phyloP scores from a whole-genome alignment of 495 filamentous ascomycete genomes.

The Xylaria venustula region DNA sequence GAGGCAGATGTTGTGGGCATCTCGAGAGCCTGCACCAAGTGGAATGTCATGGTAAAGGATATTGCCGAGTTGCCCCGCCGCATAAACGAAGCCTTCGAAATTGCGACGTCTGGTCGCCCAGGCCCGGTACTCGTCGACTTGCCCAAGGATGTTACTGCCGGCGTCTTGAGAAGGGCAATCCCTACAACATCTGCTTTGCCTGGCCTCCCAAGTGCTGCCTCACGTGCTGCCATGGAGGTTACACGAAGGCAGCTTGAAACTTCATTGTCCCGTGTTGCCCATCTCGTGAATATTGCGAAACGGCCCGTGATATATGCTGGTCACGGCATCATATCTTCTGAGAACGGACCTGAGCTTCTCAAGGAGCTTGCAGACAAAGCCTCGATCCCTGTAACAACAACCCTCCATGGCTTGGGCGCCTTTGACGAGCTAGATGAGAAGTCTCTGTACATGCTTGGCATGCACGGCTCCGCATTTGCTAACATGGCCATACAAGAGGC shows the following conservation, averaged over 20 bases:
- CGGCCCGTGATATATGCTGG: constrained; percentile 77
- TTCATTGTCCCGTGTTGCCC: constrained; percentile 62
- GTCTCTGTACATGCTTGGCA: constrained; percentile 78
- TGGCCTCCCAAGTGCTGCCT: constrained; percentile 66
- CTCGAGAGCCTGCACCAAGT: constrained; percentile 76
- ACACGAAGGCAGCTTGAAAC: constrained; percentile 57
- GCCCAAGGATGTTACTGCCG: constrained; percentile 75
- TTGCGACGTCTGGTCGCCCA: constrained; percentile 71
- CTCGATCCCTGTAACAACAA: constrained; percentile 74
- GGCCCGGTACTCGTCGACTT: constrained; percentile 80
- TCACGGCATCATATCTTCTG: constrained; percentile 62
- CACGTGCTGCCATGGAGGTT: constrained; percentile 59
- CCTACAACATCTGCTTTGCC: constrained; percentile 64
- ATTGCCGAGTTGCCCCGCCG: constrained; percentile 72
- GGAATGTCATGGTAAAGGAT: constrained; percentile 83
- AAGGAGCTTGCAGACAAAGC: constrained; percentile 69
- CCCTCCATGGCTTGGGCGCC: constrained; percentile 73
- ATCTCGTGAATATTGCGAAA: constrained; percentile 70
- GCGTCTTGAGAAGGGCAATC: constrained; percentile 64
- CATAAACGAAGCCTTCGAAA: constrained; percentile 85
- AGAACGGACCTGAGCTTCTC: constrained; percentile 65
- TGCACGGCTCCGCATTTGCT: constrained; percentile 78
- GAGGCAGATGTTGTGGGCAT: constrained; percentile 78
- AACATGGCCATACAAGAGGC: constrained; percentile 79
- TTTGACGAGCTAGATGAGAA: constrained; percentile 76